Percentiles rank a stretch among this genome's conserved stretches.
phyloP scores from a whole-genome alignment of 768 basidiomycete species.

The Leucogyrophana mollusca region DNA sequence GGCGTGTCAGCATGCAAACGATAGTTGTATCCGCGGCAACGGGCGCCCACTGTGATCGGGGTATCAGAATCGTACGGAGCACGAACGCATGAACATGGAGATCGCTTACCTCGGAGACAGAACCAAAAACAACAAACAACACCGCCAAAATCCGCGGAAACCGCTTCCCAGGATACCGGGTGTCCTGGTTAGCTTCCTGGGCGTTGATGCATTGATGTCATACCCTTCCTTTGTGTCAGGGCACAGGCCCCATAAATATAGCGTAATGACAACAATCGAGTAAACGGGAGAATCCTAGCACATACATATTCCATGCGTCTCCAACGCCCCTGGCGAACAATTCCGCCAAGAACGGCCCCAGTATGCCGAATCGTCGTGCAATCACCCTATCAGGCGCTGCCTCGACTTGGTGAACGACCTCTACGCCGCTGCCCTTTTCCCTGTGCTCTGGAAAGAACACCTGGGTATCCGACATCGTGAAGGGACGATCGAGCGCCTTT shows the following conservation, averaged over 20 bases:
- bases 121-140: constrained; percentile 47
- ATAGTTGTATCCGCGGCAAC: constrained; percentile 48
- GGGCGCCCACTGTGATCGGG: constrained; percentile 33
- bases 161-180: constrained; percentile 29
- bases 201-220: constrained; percentile 34
- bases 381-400: constrained; percentile 13
- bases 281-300: constrained; percentile 29
- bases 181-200: constrained; percentile 37
- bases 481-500: background rate
- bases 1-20: constrained; percentile 38
- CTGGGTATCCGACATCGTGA: background rate
- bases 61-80: background rate
- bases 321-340: constrained; percentile 43
- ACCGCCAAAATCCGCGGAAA: constrained; percentile 45
- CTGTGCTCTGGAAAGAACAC: constrained; percentile 11
- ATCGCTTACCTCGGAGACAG: constrained; percentile 36
- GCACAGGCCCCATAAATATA: constrained; percentile 43
- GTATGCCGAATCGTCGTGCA: constrained; percentile 13
- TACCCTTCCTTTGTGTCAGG: constrained; percentile 40
- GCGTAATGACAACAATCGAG: constrained; percentile 43
- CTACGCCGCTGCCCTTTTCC: constrained; percentile 13
- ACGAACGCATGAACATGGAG: background rate
- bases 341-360: constrained; percentile 23
- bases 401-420: constrained; percentile 2
- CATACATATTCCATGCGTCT: constrained; percentile 38